These are phyloP conservation scores for Trypanosoma grayi DNA, from an alignment of 208 protist genomes.

Conservation along the genomic window DNA sequence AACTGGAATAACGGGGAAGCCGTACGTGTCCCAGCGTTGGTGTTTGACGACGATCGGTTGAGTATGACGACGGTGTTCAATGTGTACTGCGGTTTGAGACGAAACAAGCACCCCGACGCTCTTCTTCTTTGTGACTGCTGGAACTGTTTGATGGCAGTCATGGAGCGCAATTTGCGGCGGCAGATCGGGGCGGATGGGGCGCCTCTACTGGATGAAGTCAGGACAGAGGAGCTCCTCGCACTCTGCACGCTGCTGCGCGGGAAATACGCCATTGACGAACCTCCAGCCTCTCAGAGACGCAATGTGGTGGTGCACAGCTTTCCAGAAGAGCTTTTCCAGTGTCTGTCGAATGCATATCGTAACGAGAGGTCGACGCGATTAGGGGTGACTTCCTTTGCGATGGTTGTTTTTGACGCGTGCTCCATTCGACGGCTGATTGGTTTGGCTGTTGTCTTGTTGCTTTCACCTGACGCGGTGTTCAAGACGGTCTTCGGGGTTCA, in stretches of 20 bases:
- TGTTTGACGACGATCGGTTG: slow-evolving; percentile 18
- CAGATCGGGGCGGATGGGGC: background rate
- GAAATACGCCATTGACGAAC: slow-evolving; percentile 14
- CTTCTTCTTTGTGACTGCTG: slow-evolving; percentile 23
- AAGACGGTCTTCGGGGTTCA: slow-evolving; percentile 3
- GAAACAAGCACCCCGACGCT: slow-evolving; percentile 13
- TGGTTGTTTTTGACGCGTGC: slow-evolving; percentile 14
- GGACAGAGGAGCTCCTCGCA: slow-evolving; percentile 10
- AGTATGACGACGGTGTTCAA: slow-evolving; percentile 10
- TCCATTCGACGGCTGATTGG: slow-evolving; percentile 10
- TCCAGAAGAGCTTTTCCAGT: slow-evolving; percentile 19
- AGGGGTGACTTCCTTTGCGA: slow-evolving; percentile 16
- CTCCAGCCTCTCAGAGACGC: background rate
- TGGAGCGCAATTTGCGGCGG: slow-evolving; percentile 1
- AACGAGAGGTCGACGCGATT: slow-evolving; percentile 6
- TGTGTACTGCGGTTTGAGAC: slow-evolving; percentile 11
- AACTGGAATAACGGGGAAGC: slow-evolving; percentile 14
- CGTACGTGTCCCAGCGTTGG: slow-evolving; percentile 11
- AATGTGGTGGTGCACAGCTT: slow-evolving; percentile 9
- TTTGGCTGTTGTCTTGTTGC: slow-evolving; percentile 5
- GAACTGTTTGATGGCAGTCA: slow-evolving; percentile 19
- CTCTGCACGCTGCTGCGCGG: slow-evolving; percentile 13
- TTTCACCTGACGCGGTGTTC: slow-evolving; percentile 18
- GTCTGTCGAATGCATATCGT: background rate
- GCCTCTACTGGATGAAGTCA: background rate